phyloP scores from a whole-genome alignment of 192 early-diverging fungal genomes.

The Irineochytrium annulatum region DNA sequence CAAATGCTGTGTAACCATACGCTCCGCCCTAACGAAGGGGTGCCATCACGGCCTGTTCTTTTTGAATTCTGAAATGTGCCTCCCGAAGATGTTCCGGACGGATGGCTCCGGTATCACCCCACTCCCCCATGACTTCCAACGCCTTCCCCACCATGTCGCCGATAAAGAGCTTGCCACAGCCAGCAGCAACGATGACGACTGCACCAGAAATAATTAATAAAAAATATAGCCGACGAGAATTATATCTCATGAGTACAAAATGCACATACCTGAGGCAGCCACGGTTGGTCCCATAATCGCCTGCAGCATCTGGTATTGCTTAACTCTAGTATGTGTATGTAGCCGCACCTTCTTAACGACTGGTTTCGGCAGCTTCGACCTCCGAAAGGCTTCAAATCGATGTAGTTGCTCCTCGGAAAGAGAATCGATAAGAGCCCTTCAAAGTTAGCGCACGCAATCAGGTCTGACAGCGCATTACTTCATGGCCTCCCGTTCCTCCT shows the following conservation, averaged over 20 bases:
- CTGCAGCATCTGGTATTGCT: constrained; percentile 56
- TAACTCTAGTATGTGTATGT: neutral
- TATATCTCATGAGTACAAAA: too few species aligned
- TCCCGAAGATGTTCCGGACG: constrained; percentile 77
- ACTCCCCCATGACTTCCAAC: constrained; percentile 66
- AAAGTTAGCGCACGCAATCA: neutral
- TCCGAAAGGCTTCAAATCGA: constrained; percentile 74
- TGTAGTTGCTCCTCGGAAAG: constrained; percentile 12
- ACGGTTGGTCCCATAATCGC: constrained; percentile 65
- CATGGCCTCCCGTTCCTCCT: constrained; percentile 16
- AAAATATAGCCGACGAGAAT: too few species aligned
- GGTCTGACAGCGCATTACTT: constrained; percentile 1
- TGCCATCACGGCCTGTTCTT: too few species aligned
- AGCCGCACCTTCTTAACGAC: constrained; percentile 65
- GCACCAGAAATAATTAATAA: too few species aligned
- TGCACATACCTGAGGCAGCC: too few species aligned
- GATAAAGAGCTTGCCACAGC: constrained; percentile 84
- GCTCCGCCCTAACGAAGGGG: too few species aligned
- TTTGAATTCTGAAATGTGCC: constrained; percentile 69
- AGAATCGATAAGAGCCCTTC: constrained; percentile 15
- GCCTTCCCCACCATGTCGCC: constrained; percentile 81
- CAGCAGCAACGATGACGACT: constrained; percentile 74
- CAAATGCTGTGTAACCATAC: too few species aligned
- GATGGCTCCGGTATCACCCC: constrained; percentile 67
- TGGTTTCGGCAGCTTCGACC: constrained; percentile 67